These are phyloP conservation scores for Leccinum longicurvipes DNA, from an alignment of 768 basidiomycete genomes.

Conservation along the genomic window DNA sequence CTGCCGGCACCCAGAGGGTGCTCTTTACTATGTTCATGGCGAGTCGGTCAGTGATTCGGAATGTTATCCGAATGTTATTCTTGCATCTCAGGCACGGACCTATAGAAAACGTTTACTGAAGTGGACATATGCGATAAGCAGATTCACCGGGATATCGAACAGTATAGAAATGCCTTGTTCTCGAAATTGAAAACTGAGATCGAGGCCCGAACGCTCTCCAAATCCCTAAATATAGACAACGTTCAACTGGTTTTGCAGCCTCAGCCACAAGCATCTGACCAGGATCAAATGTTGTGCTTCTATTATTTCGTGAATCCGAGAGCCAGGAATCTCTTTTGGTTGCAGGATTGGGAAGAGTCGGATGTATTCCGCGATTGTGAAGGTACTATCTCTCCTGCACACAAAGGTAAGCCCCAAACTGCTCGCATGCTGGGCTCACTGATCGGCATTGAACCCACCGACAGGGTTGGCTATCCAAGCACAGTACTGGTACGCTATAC, in stretches of 20 bases:
- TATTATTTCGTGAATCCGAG: too few species aligned
- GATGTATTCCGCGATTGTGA: too few species aligned
- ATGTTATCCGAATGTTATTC: background rate
- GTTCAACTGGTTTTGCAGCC: conserved; percentile 48
- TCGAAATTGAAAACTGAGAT: conserved; percentile 18
- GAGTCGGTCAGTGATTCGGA: conserved; percentile 35
- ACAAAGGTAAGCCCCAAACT: conserved; percentile 2
- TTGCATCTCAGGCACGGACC: conserved; percentile 1
- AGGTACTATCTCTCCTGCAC: too few species aligned
- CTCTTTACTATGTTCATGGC: conserved; percentile 50
- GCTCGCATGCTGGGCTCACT: too few species aligned
- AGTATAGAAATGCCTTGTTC: conserved; percentile 25
- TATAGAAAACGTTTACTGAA: conserved; percentile 55
- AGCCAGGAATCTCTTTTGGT: too few species aligned
- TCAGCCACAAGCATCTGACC: too few species aligned
- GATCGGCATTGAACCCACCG: too few species aligned
- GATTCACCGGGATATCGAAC: conserved; percentile 33
- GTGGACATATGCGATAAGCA: conserved; percentile 43
- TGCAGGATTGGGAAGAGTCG: too few species aligned
- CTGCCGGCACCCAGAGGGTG: conserved; percentile 57
- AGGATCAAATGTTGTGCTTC: too few species aligned
- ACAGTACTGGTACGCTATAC: conserved; percentile 34
- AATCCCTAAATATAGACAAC: conserved; percentile 26
- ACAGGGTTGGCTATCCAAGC: conserved; percentile 34
- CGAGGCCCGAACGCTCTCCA: conserved; percentile 9